A percentile compares a stretch with the other conserved stretches of the same genome.
Evolutionary conservation across 208 protist genomes (phyloP).

Genomic region (Leishmania mexicana): DNA sequence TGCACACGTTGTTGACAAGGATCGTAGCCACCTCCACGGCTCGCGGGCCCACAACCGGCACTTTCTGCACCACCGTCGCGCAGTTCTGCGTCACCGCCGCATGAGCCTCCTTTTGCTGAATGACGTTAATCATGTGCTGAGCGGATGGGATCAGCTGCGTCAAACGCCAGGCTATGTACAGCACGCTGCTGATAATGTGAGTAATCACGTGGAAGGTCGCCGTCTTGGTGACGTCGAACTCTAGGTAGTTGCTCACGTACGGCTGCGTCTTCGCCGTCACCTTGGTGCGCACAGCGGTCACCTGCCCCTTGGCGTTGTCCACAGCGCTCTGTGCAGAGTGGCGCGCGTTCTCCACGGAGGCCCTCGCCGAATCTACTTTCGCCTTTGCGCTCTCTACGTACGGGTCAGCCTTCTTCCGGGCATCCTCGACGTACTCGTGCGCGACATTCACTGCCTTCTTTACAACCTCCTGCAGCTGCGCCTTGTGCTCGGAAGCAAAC

Average conservation of each 20-base stretch:
- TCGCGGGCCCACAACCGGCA: constrained; percentile 44
- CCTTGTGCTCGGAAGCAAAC: constrained; percentile 20
- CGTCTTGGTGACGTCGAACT: constrained; percentile 53
- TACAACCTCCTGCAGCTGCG: constrained; percentile 27
- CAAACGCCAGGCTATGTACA: constrained; percentile 35
- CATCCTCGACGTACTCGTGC: constrained; percentile 38
- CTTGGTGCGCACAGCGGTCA: constrained; percentile 27
- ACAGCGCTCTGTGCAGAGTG: constrained; percentile 28
- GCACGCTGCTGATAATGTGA: constrained; percentile 36
- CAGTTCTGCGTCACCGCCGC: constrained; percentile 10
- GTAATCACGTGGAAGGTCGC: constrained; percentile 33
- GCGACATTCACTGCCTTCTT: constrained; percentile 36
- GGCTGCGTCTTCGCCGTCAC: constrained; percentile 33
- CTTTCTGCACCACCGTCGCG: constrained; percentile 13
- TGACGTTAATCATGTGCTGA: constrained; percentile 11
- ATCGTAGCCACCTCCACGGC: constrained; percentile 28
- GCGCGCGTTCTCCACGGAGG: constrained; percentile 29
- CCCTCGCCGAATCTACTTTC: constrained; percentile 29
- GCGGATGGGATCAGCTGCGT: constrained; percentile 19
- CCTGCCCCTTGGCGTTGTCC: constrained; percentile 39
- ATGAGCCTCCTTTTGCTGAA: constrained; percentile 19
- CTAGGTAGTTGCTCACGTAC: constrained; percentile 29
- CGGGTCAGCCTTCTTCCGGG: constrained; percentile 40
- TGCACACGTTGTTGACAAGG: constrained; percentile 34
- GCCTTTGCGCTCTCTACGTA: constrained; percentile 40